Base-by-base conservation (phyloP, 306 rosid species). In the Astragalus glycyphyllos region DNA sequence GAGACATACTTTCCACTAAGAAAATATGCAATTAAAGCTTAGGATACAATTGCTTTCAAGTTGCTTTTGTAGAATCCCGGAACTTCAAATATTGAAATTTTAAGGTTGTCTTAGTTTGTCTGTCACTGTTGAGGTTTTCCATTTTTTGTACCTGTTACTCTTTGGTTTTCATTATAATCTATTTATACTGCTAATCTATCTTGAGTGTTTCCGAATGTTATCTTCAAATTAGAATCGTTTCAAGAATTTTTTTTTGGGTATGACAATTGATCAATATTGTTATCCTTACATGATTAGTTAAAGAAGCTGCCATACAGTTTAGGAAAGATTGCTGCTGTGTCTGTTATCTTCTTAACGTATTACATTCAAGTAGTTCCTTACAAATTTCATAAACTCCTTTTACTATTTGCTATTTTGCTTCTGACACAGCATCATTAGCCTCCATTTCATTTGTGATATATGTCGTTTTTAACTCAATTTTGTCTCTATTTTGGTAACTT, bases 1-100 rank as follows among this genome's bases (percentile, higher is more conserved):
- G 92, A 89, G 75, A 50, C 78, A 79, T 89, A 92, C 71, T 92
- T 79, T 75, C 98, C 96, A 1, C 7, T 81, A 78, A 89, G 98
- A 79, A 92, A 92, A 85, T 89, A 83, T 62, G 98, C 98, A 4
- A 92, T 92, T 74, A 92, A 92, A 86, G 95, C 89, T 61, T 92
- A 92, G 84, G 84, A 45, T 54, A 62, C 58, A 50, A 32, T 61
- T 72, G 69, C 41, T 76, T 69, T 61, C 11, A 23, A 31, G 61
- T 56, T 71, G 8, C 63, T 46, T 47, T 26, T 57, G 45, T 66
- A 50, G 51, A 40, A 26, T 26, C 46, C 56, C 0, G 20, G 20
- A n/a, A 50, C 49, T 37, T 75, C 16, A 38, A 23, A 6, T 59
- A 34, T 55, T 44, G 77, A 68, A 65, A 66, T 5, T 37, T 26